Conservation (phyloP, 805 yeast genomes). For the Blastobotrys muscicola region DNA sequence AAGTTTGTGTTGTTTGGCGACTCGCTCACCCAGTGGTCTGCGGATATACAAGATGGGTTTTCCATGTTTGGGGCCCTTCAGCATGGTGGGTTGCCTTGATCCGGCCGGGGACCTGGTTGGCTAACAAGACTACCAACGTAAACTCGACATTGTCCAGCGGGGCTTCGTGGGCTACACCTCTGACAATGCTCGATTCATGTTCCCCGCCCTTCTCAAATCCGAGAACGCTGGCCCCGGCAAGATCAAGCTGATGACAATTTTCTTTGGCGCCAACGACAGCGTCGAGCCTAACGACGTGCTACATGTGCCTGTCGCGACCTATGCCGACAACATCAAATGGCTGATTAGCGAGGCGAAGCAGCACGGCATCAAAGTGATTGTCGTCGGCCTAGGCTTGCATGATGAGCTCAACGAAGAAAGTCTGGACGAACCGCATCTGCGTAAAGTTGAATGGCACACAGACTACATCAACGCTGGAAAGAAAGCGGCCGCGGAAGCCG, state of each 20-base stretch:
- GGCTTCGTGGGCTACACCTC: constrained; percentile 76
- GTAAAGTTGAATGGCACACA: constrained; percentile 39
- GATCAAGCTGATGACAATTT: constrained; percentile 37
- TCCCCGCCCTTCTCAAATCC: constrained; percentile 39
- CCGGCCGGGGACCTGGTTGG: too few relatives aligned
- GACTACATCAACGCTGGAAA: constrained; percentile 44
- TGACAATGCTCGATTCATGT: constrained; percentile 43
- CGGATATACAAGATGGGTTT: too few relatives aligned
- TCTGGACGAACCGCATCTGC: constrained; percentile 6
- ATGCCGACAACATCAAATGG: constrained; percentile 32
- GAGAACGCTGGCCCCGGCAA: constrained; percentile 35
- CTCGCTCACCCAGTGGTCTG: too few relatives aligned
- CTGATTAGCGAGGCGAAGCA: constrained; percentile 17
- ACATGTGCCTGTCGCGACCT: constrained; percentile 44
- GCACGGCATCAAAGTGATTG: too few relatives aligned
- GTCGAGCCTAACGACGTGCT: constrained; percentile 29
- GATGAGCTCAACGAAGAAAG: too few relatives aligned
- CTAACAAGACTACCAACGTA: constrained; percentile 36
- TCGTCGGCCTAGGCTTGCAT: too few relatives aligned
- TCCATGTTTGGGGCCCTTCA: too few relatives aligned
- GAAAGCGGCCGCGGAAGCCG: constrained; percentile 34
- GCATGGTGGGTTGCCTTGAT: too few relatives aligned
- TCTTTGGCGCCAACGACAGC: constrained; percentile 74
- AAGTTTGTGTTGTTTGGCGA: too few relatives aligned
- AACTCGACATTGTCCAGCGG: constrained; percentile 57